Conservation (phyloP, 495 filamentous ascomycete species). For the Acidomyces sp. region DNA sequence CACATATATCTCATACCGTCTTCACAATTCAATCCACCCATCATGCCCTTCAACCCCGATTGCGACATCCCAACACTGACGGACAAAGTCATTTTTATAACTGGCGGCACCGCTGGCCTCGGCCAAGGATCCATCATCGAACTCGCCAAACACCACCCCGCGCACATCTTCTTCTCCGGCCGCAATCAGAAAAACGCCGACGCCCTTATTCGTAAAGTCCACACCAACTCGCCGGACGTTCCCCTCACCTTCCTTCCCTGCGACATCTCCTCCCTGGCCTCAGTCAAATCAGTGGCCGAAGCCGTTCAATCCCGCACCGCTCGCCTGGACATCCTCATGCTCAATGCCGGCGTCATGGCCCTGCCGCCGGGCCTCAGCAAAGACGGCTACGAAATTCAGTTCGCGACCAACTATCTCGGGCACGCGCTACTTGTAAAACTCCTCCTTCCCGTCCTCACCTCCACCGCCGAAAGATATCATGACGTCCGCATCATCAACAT, state of each 20-base stretch:
- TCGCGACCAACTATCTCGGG: constrained; percentile 33
- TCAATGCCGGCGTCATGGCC: constrained; percentile 17
- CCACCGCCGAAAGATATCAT: constrained; percentile 13
- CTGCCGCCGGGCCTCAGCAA: not conserved
- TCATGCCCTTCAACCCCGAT: constrained; percentile 4
- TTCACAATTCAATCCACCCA: too few species aligned
- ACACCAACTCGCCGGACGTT: not conserved
- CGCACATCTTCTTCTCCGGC: constrained; percentile 11
- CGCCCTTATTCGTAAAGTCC: constrained; percentile 2
- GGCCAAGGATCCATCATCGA: constrained; percentile 7
- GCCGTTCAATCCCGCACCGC: not conserved
- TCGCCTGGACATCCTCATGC: constrained; percentile 10
- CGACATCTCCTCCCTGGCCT: constrained; percentile 10
- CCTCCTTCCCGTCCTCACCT: constrained; percentile 27
- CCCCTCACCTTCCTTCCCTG: constrained; percentile 7
- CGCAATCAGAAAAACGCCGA: constrained; percentile 7
- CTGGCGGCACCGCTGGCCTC: constrained; percentile 10
- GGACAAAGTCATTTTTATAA: constrained; percentile 5
- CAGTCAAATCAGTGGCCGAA: constrained; percentile 2
- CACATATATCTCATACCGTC: too few species aligned
- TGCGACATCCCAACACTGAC: constrained; percentile 3
- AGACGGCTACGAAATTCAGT: constrained; percentile 20
- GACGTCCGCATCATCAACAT: constrained; percentile 26
- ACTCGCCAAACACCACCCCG: constrained; percentile 15
- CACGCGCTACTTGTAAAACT: constrained; percentile 29